Evolutionary conservation across 1,284 basidiomycete species (phyloP).

Genomic region (Cystobasidium slooffiae): DNA sequence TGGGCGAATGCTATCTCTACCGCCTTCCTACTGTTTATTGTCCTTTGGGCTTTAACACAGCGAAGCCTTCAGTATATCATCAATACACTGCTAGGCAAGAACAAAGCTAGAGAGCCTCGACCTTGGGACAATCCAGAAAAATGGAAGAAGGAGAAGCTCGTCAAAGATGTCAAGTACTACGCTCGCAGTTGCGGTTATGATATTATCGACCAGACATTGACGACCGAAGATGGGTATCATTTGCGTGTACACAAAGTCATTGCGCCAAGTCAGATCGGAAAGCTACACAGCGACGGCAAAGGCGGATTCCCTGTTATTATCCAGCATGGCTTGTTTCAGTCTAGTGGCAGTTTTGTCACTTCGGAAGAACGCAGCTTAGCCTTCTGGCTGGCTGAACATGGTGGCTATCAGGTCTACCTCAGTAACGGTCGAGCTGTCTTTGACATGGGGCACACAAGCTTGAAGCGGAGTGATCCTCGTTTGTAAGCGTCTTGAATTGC

Average conservation of each 20-base stretch:
- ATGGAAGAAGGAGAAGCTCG: conserved; percentile 62
- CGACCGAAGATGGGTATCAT: conserved; percentile 66
- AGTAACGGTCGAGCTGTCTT: conserved; percentile 66
- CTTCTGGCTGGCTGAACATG: conserved; percentile 67
- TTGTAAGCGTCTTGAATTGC: conserved; percentile 61
- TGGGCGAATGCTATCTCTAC: conserved; percentile 62
- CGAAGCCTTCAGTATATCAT: conserved; percentile 36
- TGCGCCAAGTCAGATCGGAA: conserved; percentile 58
- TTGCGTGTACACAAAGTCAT: conserved; percentile 64
- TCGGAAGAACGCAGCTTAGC: conserved; percentile 67
- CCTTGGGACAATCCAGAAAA: conserved; percentile 63
- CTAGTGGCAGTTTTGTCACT: conserved; percentile 67
- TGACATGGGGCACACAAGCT: conserved; percentile 65
- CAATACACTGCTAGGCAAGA: conserved; percentile 46
- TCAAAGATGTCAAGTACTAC: conserved; percentile 65
- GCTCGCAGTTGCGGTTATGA: conserved; percentile 64
- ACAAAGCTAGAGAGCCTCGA: conserved; percentile 53
- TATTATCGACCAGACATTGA: conserved; percentile 64
- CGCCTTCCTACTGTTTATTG: conserved; percentile 60
- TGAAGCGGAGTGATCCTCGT: conserved; percentile 62
- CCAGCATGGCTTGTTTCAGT: conserved; percentile 68
- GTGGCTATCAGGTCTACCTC: conserved; percentile 46
- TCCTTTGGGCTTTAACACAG: conserved; percentile 57
- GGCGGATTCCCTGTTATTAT: conserved; percentile 66
- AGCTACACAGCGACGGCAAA: conserved; percentile 59